Base-by-base conservation (phyloP, 169 alveolate species). In the Cryptosporidium sp. region DNA sequence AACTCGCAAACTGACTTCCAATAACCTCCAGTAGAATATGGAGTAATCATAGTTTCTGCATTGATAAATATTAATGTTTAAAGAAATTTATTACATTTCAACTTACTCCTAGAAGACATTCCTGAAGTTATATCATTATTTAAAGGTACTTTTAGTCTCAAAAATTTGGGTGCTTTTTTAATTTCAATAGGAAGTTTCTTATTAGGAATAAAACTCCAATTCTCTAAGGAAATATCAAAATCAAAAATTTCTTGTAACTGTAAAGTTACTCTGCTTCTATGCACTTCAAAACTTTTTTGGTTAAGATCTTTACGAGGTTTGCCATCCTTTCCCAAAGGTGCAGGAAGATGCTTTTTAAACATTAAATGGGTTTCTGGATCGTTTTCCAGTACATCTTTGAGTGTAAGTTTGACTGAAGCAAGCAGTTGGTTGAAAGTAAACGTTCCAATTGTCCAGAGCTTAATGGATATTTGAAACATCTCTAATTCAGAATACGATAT, bases 401-500 rank as follows among this genome's bases (percentile, higher is more conserved):
- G 94, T 8, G 94, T 94, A 35, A 93, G 58, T 45, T 72, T 89
- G 21, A 93, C 92, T 29, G 94, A 84, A 5, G 97, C 96, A 85
- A 92, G 92, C 26, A 95, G 70, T 26, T 93, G 93, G 85, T 95
- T 95, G 75, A 95, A 92, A 35, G 92, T 71, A 69, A 94, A 61
- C 33, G 92, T 85, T 39, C 92, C 94, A 65, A 93, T 94, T 31
- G 93, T 42, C 97, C 97, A 95, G 91, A 95, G 73, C 58, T 95
- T 96, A 9, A 95, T 93, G 48, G 84, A 73, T 37, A 95, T 85
- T 69, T 91, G 92, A 72, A 92, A 95, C 86, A 94, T 91, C 26
- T 94, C 91, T 69, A 95, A 91, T 61, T 95, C 96, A 31, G 94
- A 94, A 71, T 95, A 94, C 16, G 97, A 92, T 65, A 95, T 87